Evolutionary conservation across 352 stramenopile species (phyloP), one percentile per base, ranked within the genome.

Genomic region (Globisporangium alternatum): DNA sequence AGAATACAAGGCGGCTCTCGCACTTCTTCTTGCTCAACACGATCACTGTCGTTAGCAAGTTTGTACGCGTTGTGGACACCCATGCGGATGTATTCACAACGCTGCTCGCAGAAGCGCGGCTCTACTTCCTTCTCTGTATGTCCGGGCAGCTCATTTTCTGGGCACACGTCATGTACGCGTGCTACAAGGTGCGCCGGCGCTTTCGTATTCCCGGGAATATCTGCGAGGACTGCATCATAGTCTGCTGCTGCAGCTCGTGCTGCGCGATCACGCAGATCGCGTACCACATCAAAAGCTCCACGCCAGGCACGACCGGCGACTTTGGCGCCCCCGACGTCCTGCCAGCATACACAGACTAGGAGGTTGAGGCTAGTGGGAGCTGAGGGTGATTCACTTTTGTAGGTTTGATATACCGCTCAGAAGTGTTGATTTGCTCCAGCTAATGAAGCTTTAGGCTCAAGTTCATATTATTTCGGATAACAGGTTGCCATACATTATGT

Each of bases 201-300:
- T 55, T 55, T 6, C 48, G 31, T 4, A 55, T 55, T 13, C 25
- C 48, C 1, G 48, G 15, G 12, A 3, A 31, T 5, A 3, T 6
- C 48, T 55, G 25, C 25, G 15, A 31, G 4, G 48, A 55, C 48
- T 55, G 25, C 48, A 37, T 4, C 48, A 13, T 19, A 6, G 30
- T 31, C 6, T 55, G 48, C 15, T 55, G 28, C 25, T 55, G 48
- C 37, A 1, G 37, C 22, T 55, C 48, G 22, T 54, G 48, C 25
- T 55, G 48, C 48, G 25, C 25, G 25, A 55, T 55, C 48, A 21
- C 22, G 47, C 22, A 54, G 30, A 21, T 54, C 4, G 48, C 48
- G 25, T 37, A 21, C 25, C 48, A 56, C 15, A 33, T 56, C 25
- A 39, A 35, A 25, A 56, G 49, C 49, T 56, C 37, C 49, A 39